These are phyloP conservation scores for Globisporangium orthogonon DNA, from an alignment of 352 stramenopile genomes.

Conservation along the genomic window DNA sequence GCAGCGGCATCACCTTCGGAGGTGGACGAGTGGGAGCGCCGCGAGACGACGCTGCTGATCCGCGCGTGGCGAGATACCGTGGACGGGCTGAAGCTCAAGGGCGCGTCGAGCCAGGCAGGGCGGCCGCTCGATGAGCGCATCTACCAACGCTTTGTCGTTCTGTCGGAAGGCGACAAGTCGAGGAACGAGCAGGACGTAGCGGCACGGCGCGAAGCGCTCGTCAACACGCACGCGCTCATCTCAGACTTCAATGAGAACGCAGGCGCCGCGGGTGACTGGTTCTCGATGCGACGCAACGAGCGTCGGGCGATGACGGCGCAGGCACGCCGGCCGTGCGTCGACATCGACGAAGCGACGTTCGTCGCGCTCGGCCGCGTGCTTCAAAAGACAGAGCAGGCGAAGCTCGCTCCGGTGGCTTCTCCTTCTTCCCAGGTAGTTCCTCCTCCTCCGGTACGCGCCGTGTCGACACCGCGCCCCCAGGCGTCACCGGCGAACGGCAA, in stretches of 20 bases:
- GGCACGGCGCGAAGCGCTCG: neutral
- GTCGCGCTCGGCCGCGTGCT: conserved; percentile 3
- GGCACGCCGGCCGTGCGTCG: conserved; percentile 3
- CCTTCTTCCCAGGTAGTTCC: no score
- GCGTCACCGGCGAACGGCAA: conserved; percentile 4
- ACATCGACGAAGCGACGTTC: conserved; percentile 8
- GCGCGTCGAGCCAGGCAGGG: neutral
- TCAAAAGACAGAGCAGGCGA: neutral
- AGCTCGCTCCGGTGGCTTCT: no score
- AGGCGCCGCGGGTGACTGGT: neutral
- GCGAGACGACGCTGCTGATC: conserved; percentile 10
- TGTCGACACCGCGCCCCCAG: neutral
- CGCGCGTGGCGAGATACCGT: conserved; percentile 8
- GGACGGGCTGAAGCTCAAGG: conserved; percentile 2
- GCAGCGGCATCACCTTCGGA: neutral
- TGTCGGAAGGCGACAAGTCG: conserved; percentile 7
- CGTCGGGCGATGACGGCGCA: neutral
- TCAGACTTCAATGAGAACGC: conserved; percentile 3
- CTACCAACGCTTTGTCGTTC: conserved; percentile 8
- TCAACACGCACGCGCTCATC: conserved; percentile 10
- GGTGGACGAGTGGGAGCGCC: conserved; percentile 4
- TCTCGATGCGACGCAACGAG: conserved; percentile 10
- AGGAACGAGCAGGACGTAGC: conserved; percentile 1
- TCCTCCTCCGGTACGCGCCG: neutral
- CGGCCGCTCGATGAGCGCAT: conserved; percentile 2